Base-by-base conservation (phyloP, 2,329 filamentous ascomycete species). In the Ceratocystis papillata region DNA sequence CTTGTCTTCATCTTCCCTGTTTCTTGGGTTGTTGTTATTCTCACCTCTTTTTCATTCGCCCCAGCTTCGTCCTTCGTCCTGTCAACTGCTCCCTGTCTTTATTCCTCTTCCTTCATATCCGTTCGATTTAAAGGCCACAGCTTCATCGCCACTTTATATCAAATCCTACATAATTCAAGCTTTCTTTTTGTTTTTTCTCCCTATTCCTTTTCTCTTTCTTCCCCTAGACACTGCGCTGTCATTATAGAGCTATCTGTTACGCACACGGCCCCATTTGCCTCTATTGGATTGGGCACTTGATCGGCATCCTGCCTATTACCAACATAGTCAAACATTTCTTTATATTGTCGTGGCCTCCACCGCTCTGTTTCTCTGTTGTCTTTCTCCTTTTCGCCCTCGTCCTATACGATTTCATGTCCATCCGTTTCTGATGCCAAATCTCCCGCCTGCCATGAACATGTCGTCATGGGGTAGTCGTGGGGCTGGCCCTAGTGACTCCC, bases 381-480 rank as follows among this genome's bases (percentile, higher is more conserved):
- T 50, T 30, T 2, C 46, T 17, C 48, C 0, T 22, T 53, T 10
- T 57, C 30, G 30, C 30, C 20, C 15, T n/a, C 17, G 20, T 8
- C 30, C n/a, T 44, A 10, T 37, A n/a, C 20, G 30, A 30, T 44
- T n/a, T 57, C 25, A 20, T 57, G 28, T 57, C 25, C 20, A 33
- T 57, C 50, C 6, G 25, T 57, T n/a, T 57, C 46, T 55, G 8
- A 64, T 53, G 22, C 46, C 46, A 57, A 64, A 55, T 22, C 30
- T 64, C 20, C 48, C 46, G 17, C 50, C 37, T 50, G 64, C 62
- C 64, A 68, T 68, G 62, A 67, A 41, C 62, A 65, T 67, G 62
- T 64, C 66, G 37, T 57, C 63, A 25, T 67, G 66, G 66, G 66
- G 63, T 41, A 55, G 60, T 53, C 66, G 66, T 28, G 63, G 48